phyloP scores from a whole-genome alignment of 176 grass and related monocot genomes.

The Oryza glumipatula region DNA sequence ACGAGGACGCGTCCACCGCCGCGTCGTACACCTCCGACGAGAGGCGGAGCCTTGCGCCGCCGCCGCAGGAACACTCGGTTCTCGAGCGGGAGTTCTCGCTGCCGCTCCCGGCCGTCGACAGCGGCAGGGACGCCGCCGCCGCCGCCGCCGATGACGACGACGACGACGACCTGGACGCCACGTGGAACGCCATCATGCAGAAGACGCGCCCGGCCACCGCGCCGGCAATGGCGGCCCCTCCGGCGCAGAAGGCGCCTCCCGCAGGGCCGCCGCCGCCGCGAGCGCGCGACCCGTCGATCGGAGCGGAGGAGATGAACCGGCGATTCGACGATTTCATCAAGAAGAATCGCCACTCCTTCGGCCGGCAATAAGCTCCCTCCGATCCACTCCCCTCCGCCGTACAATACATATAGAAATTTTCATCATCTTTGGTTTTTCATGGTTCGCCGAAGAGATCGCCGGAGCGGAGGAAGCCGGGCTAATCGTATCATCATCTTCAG shows the following conservation, averaged over 20 bases:
- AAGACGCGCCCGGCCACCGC: conserved; percentile 46
- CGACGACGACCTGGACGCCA: conserved; percentile 81
- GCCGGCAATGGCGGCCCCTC: background rate
- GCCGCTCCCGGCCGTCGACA: background rate
- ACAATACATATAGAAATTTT: conserved; percentile 2
- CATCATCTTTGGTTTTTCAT: conserved; percentile 37
- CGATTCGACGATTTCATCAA: conserved; percentile 90
- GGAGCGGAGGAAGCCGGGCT: conserved; percentile 41
- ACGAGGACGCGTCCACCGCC: conserved; percentile 38
- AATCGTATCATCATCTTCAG: conserved; percentile 22
- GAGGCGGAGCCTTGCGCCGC: conserved; percentile 24
- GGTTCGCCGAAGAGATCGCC: conserved; percentile 48
- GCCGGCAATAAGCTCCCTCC: conserved; percentile 25
- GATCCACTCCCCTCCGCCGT: conserved; percentile 6
- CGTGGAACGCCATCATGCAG: conserved; percentile 80
- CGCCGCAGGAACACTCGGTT: background rate
- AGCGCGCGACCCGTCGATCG: conserved; percentile 46
- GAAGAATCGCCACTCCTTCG: conserved; percentile 71
- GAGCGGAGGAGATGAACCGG: conserved; percentile 67
- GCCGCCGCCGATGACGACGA: background rate
- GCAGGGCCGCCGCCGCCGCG: background rate
- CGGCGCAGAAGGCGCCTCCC: background rate
- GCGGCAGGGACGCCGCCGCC: background rate
- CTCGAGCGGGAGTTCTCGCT: conserved; percentile 2
- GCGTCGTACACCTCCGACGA: conserved; percentile 12